These are phyloP conservation scores for Carnegiea gigantea DNA, from an alignment of 179 eudicot species.

Conservation along the genomic window DNA sequence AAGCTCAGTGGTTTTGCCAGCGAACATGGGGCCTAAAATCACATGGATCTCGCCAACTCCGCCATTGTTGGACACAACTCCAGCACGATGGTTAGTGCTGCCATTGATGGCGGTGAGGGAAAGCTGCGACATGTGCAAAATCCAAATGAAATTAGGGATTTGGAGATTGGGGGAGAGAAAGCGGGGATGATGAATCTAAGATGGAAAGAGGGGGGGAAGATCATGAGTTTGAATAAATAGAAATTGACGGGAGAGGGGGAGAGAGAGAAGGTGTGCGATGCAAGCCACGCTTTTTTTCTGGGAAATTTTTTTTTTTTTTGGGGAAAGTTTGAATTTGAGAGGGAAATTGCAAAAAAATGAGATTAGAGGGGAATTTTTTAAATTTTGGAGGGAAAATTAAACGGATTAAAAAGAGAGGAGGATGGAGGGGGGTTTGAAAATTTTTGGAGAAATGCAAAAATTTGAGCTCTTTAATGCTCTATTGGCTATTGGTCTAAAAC, in stretches of 20 bases:
- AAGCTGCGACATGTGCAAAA: not conserved
- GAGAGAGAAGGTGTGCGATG: not conserved
- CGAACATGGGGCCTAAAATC: constrained; percentile 94
- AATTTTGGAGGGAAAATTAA: not conserved
- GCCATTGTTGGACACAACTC: not conserved
- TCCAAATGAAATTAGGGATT: not conserved
- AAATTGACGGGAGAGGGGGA: not conserved
- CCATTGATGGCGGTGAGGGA: not conserved
- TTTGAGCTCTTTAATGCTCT: too few relatives aligned
- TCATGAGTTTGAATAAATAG: not conserved
- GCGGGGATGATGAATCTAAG: not conserved
- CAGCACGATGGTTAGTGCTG: not conserved
- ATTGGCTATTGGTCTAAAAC: too few relatives aligned
- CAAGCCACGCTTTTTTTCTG: not conserved
- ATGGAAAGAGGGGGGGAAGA: not conserved
- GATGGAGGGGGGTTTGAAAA: not conserved
- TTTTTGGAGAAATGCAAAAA: too few relatives aligned
- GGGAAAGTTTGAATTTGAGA: not conserved
- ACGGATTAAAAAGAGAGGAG: not conserved
- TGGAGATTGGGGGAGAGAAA: not conserved
- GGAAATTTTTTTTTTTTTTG: not conserved
- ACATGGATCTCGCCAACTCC: constrained; percentile 76
- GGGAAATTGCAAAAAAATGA: not conserved
- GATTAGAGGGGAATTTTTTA: not conserved
- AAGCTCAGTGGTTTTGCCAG: constrained; percentile 91